Evolutionary conservation across 179 eudicot genomes (phyloP).

Genomic region (Dionaea muscipula): DNA sequence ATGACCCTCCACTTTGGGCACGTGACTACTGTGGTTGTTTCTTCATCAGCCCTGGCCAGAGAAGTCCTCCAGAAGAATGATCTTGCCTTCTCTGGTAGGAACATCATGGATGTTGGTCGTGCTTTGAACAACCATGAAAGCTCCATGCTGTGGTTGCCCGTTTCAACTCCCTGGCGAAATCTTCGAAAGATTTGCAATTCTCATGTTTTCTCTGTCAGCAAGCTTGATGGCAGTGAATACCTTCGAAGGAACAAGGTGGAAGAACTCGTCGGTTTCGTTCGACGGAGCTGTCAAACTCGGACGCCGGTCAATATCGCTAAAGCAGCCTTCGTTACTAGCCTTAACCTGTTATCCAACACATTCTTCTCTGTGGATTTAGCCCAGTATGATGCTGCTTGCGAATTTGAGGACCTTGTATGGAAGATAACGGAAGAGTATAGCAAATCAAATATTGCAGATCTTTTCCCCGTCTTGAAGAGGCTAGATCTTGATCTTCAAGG

Average conservation of each 20-base stretch:
- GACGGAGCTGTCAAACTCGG: conserved; percentile 7
- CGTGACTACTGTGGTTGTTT: neutral
- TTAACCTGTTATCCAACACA: conserved; percentile 30
- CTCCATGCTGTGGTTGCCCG: conserved; percentile 9
- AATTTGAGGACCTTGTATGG: too few species aligned
- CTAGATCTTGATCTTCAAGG: too few species aligned
- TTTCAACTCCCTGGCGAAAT: conserved; percentile 6
- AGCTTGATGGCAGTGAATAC: conserved; percentile 13
- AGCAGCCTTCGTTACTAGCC: conserved; percentile 20
- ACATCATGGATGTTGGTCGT: conserved; percentile 2
- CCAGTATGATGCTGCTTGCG: too few species aligned
- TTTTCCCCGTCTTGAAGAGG: too few species aligned
- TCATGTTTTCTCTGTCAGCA: conserved; percentile 3
- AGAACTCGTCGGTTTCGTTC: conserved; percentile 10
- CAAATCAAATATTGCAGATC: too few species aligned
- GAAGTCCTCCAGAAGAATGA: neutral
- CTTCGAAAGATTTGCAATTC: conserved; percentile 13
- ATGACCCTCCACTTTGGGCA: neutral
- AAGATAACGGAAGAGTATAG: too few species aligned
- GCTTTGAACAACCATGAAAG: conserved; percentile 6
- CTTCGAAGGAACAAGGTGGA: conserved; percentile 17
- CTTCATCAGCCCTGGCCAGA: neutral
- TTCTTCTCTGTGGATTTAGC: conserved; percentile 35
- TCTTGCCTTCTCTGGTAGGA: conserved; percentile 4
- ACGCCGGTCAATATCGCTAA: conserved; percentile 15